Evolutionary conservation across 2,329 filamentous ascomycete species (phyloP).

Genomic region (Trichocomaceae sp.): DNA sequence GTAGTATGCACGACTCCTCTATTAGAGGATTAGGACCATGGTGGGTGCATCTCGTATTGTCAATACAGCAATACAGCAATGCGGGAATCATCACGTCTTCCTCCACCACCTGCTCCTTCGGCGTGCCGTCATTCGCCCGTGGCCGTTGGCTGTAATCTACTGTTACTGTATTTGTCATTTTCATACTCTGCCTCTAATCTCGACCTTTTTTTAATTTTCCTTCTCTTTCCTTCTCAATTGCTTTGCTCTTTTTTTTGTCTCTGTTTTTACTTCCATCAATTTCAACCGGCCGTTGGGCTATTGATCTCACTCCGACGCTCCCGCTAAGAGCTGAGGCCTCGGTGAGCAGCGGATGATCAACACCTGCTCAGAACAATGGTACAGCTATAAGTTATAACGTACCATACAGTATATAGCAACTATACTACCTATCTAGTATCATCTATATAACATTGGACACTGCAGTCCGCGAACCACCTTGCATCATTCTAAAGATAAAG

Average conservation of each 20-base stretch:
- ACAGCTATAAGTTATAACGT: not conserved
- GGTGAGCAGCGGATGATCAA: not conserved
- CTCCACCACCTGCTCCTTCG: conserved; percentile 12
- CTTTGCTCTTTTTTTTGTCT: not conserved
- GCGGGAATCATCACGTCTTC: conserved; percentile 11
- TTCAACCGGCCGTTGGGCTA: not conserved
- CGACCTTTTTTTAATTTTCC: not conserved
- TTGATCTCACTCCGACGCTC: not conserved
- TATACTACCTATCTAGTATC: not conserved
- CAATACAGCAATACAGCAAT: not conserved
- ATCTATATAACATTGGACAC: not conserved
- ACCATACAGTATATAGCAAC: not conserved
- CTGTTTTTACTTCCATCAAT: not conserved
- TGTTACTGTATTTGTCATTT: not conserved
- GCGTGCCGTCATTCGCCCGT: conserved; percentile 14
- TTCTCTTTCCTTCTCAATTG: not conserved
- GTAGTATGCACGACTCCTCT: too few relatives aligned
- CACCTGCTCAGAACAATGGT: not conserved
- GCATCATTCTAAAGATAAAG: too few relatives aligned
- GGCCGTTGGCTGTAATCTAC: not conserved
- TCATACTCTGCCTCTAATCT: not conserved
- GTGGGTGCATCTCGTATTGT: not conserved
- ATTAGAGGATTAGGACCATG: not conserved
- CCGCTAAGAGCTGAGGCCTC: not conserved
- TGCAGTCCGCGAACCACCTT: too few relatives aligned